Base-by-base conservation (phyloP, 306 rosid species). In the Dryas alaskensis region DNA sequence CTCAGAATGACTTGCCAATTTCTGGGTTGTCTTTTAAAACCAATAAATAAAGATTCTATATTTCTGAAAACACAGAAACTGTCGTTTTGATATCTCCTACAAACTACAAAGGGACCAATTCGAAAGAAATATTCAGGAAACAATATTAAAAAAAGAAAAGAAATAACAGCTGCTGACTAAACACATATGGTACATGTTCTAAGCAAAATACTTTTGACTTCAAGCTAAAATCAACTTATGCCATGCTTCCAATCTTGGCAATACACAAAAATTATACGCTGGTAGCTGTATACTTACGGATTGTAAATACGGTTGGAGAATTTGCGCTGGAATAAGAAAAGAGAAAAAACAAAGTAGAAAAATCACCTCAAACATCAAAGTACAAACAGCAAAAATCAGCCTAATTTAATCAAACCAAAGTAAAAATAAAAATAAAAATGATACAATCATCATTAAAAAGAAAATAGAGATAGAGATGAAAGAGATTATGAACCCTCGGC, bases 281-380 rank as follows among this genome's bases (percentile, higher is more conserved):
- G 12, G 31, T 11, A 82, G 46, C 76, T 65, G 70, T 73, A 73
- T 78, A 94, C 98, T 92, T 84, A 95, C 99, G 99, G 75, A 95
- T 92, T 50, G 99, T 95, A 85, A 95, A 95, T 31, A 62, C 77
- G 53, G 87, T 74, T 12, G 91, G 92, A 84, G 87, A 73, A 39
- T 84, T 80, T 22, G 90, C 63, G 81, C 99, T 95, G 94, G 49
- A 87, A 88, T 11, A 61, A 65, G 44, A 53, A 37, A 59, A 45
- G 70, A 39, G 3, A 50, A 52, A 40, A 47, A 13, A 59, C 37
- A 50, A 16, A 37, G 37, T 31, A 31, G 37, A 64, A 52, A 45
- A 48, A 48, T 1, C 72, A 76, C 10, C 47, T 48, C 59, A 49
- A 65, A 73, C 16, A 6, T 1, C 8, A 51, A 17, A 16, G 11